These are phyloP conservation scores for Phylloporus arenicola DNA, from an alignment of 768 basidiomycete genomes.

Conservation along the genomic window DNA sequence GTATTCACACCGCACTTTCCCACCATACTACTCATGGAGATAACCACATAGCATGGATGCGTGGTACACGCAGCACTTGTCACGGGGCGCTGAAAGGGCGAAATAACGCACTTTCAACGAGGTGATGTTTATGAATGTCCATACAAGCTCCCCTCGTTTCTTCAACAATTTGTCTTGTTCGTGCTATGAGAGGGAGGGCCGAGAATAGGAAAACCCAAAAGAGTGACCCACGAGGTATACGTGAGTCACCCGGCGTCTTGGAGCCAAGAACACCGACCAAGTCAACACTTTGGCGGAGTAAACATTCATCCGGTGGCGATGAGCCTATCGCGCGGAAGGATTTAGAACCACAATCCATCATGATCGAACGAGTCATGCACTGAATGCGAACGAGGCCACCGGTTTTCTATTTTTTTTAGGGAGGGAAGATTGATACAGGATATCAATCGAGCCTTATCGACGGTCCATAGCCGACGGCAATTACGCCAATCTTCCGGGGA, in stretches of 20 bases:
- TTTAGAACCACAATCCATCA: neutral
- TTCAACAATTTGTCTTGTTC: neutral
- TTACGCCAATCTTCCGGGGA: neutral
- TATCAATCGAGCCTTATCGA: neutral
- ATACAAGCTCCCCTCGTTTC: neutral
- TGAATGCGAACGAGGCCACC: neutral
- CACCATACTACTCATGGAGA: neutral
- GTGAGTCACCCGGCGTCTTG: neutral
- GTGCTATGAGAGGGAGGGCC: neutral
- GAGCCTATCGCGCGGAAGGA: neutral
- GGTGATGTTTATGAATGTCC: neutral
- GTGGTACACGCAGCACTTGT: neutral
- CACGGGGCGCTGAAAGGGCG: neutral
- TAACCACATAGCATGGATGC: neutral
- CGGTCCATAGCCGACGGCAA: neutral
- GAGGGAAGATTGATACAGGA: neutral
- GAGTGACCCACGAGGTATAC: neutral
- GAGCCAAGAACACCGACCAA: neutral
- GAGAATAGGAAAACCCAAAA: neutral
- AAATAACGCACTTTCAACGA: neutral
- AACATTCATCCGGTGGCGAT: neutral
- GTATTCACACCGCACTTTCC: neutral
- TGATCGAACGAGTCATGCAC: neutral
- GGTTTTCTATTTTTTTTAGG: neutral
- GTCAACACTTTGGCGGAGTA: neutral